Conservation (phyloP, 1,284 basidiomycete genomes). For the Lignosus rhinocerotis region DNA sequence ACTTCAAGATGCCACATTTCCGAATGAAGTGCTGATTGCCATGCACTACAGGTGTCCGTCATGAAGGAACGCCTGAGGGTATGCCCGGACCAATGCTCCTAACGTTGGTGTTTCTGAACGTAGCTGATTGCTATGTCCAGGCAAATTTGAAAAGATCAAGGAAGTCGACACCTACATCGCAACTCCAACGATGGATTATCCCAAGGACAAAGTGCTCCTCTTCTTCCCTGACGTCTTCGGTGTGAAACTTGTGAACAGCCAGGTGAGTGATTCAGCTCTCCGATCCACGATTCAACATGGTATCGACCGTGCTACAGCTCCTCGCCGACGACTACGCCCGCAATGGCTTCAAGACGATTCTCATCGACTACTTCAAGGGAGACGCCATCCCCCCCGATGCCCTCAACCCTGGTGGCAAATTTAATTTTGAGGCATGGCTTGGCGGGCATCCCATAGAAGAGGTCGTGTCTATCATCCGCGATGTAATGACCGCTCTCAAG, state of each 20-base stretch:
- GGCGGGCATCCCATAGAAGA: conserved; percentile 41
- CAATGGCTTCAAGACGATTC: conserved; percentile 49
- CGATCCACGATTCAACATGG: background rate
- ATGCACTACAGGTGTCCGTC: conserved; percentile 30
- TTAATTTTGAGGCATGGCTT: conserved; percentile 53
- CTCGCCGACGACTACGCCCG: conserved; percentile 56
- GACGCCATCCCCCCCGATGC: conserved; percentile 36
- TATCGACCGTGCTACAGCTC: conserved; percentile 29
- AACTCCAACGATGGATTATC: conserved; percentile 44
- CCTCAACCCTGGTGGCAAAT: conserved; percentile 26
- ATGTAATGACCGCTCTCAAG: conserved; percentile 58
- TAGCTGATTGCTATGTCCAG: conserved; percentile 15
- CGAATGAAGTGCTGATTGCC: background rate
- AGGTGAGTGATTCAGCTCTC: conserved; percentile 25
- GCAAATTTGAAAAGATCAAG: conserved; percentile 42
- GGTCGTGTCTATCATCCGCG: conserved; percentile 53
- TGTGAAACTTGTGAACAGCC: conserved; percentile 44
- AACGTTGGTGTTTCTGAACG: background rate
- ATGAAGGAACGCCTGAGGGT: conserved; percentile 35
- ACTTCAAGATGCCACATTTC: conserved; percentile 1
- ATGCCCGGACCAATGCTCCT: background rate
- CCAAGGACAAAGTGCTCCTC: conserved; percentile 54
- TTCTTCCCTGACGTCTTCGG: conserved; percentile 56
- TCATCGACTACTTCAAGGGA: conserved; percentile 46
- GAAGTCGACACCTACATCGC: conserved; percentile 53